Evolutionary conservation across 805 yeast species (phyloP), one percentile per base, ranked within the genome.

Genomic region (Cyberlindnera saturnus): DNA sequence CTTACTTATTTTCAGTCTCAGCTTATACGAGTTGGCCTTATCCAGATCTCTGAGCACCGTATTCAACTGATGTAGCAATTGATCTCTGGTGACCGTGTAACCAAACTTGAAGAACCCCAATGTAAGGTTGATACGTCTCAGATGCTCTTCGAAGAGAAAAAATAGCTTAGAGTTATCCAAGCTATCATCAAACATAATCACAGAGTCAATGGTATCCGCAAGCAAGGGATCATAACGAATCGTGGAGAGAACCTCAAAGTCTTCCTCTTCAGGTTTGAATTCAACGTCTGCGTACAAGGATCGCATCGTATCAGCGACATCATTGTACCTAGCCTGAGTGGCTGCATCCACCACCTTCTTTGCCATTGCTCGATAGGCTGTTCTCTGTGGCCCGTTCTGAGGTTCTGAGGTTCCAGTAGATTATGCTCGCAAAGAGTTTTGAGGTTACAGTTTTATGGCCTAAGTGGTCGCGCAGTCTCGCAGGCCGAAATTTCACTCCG

Each of bases 181-280:
- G 5, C 18, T 30, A 6, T 44, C 46, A 32, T 44, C 50, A 37
- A 48, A 47, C 40, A 37, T 38, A n/a, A 45, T 15, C 3, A 42
- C 36, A 19, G 40, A 43, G 31, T 47, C 51, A 8, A 47, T 39
- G 6, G 35, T 37, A 15, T 40, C 51, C n/a, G 60, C 38, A 41
- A 84, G 59, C 9, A 59, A 51, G 1, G 95, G 91, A 51, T 86
- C 95, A 56, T 82, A 88, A 39, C 96, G 67, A 32, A 88, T 71
- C 2, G 95, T 81, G 33, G 89, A 75, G 26, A 87, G 63, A 14
- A 87, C 60, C 49, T 79, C 75, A 55, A 85, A 81, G 6, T 67
- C 67, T 11, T 43, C 41, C 5, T 58, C 49, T 2, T 38, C 38
- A 35, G 40, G 32, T 15, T 43, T 44, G 43, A 36, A 38, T 34